These are phyloP conservation scores for Aureobasidium uvarum DNA, from an alignment of 2,329 filamentous ascomycete genomes.

Conservation along the genomic window DNA sequence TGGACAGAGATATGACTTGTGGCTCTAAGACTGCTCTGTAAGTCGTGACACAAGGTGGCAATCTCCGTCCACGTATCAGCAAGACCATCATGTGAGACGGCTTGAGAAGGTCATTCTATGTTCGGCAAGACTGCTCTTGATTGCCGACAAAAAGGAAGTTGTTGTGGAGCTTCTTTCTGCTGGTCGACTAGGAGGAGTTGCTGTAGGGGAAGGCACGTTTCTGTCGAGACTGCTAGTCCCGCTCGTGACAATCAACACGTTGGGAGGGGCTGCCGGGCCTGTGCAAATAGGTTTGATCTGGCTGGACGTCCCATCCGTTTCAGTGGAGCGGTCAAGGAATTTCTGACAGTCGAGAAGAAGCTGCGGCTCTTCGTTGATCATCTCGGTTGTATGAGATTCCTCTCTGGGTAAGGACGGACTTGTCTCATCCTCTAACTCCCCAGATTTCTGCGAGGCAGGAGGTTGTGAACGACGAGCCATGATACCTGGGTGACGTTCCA, in stretches of 20 bases:
- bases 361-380: slow-evolving; percentile 7
- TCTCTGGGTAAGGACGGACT: not conserved
- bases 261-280: not conserved
- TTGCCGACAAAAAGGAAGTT: slow-evolving; percentile 11
- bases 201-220: not conserved
- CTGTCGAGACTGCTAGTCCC: not conserved
- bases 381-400: slow-evolving; percentile 3
- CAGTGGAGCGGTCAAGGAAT: slow-evolving; percentile 1
- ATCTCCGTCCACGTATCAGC: not conserved
- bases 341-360: slow-evolving; percentile 13
- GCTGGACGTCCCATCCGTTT: not conserved
- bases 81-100: not conserved
- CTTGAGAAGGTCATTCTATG: slow-evolving; percentile 17
- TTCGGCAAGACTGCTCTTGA: slow-evolving; percentile 15
- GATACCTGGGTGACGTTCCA: slow-evolving; percentile 20
- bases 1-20: not conserved
- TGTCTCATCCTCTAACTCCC: not conserved
- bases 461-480: not conserved
- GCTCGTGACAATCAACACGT: not conserved
- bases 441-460: not conserved
- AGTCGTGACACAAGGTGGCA: not conserved
- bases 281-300: not conserved
- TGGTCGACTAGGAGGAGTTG: not conserved
- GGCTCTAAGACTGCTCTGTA: not conserved
- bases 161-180: not conserved